Conservation (phyloP, 345 rosid species). For the Passiflora organensis region DNA sequence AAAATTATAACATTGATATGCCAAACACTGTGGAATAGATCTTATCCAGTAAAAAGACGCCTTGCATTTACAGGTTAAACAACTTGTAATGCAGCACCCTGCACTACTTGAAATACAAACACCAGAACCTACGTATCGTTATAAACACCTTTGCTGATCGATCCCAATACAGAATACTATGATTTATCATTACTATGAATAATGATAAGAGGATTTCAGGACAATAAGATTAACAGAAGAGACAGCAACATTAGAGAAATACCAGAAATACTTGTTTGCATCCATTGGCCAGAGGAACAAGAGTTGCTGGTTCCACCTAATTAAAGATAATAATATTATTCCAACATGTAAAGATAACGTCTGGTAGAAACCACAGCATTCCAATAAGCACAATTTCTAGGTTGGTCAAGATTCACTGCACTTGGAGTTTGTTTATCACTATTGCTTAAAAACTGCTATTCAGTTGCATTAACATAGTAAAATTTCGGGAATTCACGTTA, state of each 20-base stretch:
- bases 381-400: too few relatives aligned
- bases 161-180: neutral
- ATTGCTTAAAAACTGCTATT: too few relatives aligned
- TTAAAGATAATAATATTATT: neutral
- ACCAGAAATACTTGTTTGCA: constrained; percentile 99
- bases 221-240: neutral
- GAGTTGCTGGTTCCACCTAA: constrained; percentile 97
- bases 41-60: neutral
- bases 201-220: neutral
- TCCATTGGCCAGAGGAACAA: constrained; percentile 81
- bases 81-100: neutral
- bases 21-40: neutral
- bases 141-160: neutral
- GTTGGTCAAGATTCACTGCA: too few relatives aligned
- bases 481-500: too few relatives aligned
- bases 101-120: neutral
- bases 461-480: too few relatives aligned
- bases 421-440: too few relatives aligned
- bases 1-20: constrained; percentile 11
- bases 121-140: neutral
- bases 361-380: too few relatives aligned
- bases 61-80: neutral
- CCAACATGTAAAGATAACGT: neutral
- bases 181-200: too few relatives aligned
- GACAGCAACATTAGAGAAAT: constrained; percentile 8